Conservation (phyloP, 331 rosid genomes). For the Stylosanthes scabra region DNA sequence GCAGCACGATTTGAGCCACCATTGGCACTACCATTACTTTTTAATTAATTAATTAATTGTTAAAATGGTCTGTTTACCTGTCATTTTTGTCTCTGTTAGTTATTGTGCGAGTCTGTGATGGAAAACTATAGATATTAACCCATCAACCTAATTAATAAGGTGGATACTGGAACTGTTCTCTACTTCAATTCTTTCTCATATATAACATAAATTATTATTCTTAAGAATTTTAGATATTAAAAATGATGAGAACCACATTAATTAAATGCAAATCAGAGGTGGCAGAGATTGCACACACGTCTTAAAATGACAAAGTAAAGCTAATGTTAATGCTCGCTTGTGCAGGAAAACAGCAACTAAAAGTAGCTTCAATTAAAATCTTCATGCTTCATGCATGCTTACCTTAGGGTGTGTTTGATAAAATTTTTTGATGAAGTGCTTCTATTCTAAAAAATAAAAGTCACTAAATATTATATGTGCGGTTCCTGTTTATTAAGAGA, state of each 20-base stretch:
- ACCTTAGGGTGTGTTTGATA: too few relatives aligned
- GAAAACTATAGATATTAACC: constrained; percentile 31
- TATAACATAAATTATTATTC: background rate
- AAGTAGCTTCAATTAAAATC: too few relatives aligned
- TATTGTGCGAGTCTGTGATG: background rate
- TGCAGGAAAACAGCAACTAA: too few relatives aligned
- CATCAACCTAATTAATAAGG: constrained; percentile 34
- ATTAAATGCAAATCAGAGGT: constrained; percentile 31
- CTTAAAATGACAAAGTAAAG: background rate
- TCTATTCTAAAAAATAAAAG: too few relatives aligned
- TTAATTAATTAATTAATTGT: constrained; percentile 23
- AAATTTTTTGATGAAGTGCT: too few relatives aligned
- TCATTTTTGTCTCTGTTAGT: constrained; percentile 4
- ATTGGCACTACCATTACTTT: constrained; percentile 18
- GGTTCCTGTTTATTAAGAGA: too few relatives aligned
- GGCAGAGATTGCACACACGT: constrained; percentile 36
- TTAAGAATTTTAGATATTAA: too few relatives aligned
- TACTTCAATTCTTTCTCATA: background rate
- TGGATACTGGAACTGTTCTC: constrained; percentile 43
- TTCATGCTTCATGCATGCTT: too few relatives aligned
- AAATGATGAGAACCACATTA: too few relatives aligned
- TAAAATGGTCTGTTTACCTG: constrained; percentile 32
- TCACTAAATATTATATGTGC: too few relatives aligned
- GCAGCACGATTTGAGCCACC: constrained; percentile 37
- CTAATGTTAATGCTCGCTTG: too few relatives aligned